Base-by-base conservation (phyloP, 305 asterid species). In the Fraxinus paxiana region DNA sequence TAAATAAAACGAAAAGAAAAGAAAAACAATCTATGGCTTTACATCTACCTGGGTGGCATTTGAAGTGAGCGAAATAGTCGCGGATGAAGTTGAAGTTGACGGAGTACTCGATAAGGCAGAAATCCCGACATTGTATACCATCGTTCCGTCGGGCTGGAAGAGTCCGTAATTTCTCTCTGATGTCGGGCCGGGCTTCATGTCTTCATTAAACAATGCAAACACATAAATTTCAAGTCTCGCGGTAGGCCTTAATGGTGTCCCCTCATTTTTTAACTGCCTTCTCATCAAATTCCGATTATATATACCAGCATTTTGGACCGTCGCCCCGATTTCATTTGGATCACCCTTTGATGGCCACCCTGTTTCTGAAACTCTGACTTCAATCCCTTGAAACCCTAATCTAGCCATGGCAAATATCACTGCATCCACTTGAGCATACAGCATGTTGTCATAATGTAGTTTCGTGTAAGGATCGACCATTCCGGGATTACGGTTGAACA, bases 261-360 rank as follows among this genome's bases (percentile, higher is more conserved):
- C 97, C 79, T 94, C 94, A 30, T 82, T 81, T 61, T 30, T 72
- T 82, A 83, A 4, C 31, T 92, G 97, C 79, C 97, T 86, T 15
- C 86, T 78, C 83, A 94, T 72, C 12, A 94, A 63, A 46, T 94
- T 94, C 20, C 86, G 77, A 51, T 94, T 94, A 34, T 94, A 94
- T 15, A 83, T 8, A 1, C 92, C 96, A 1, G 98, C 98, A 37
- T 94, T 94, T 41, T 88, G 78, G 0, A 87, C n/a, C 28, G 93
- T 87, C 3, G 98, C 93, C 0, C 98, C 98, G 6, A 84, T 65
- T 75, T 94, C 98, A 7, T 86, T 31, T 0, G 76, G 2, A 73
- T 92, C 97, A 0, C 98, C 98, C 4, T 88, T 83, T 4, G 98
- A 94, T 5, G 98, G 97, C 98, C 97, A 94, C 22, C 98, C 98